Evolutionary conservation across 2,329 filamentous ascomycete genomes (phyloP), one percentile per base, ranked within the genome.

Genomic region (Oidium heveae): DNA sequence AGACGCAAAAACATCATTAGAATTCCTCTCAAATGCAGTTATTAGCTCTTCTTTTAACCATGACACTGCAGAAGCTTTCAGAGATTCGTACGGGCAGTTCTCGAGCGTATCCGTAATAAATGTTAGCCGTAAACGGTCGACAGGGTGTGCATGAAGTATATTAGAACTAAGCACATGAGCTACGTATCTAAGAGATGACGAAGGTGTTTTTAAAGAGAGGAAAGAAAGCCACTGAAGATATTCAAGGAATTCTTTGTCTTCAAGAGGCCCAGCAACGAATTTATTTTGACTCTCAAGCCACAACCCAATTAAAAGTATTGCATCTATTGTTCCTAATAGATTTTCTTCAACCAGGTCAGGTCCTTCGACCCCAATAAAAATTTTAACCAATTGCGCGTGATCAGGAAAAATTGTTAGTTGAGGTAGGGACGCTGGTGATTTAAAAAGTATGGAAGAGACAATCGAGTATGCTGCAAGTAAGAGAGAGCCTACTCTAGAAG

Each of bases 31-130:
- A 39, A 62, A 62, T 1, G 58, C 59, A 18, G 69, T 64, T 9
- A 79, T 69, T 16, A 81, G 67, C 62, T 82, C 79, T 59, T 81
- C 78, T 54, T 76, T 73, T 36, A 81, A 66, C 79, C 79, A 82
- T 4, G 71, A 71, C 4, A 82, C 71, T 0, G 77, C 78, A 44
- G 75, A 77, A 9, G 75, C 78, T 63, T 80, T 79, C 39, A 82
- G 68, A 0, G 73, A 70, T 1, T 76, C 71, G 60, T 78, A 81
- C 59, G 76, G 72, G 68, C 78, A 81, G 63, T 80, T 78, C 64
- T 81, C 77, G 13, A 82, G 66, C 13, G 81, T 70, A 61, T 82
- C 79, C 54, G 78, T 74, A 9, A 83, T 70, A 58, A 82, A 82
- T 32, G 72, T 70, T 16, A 82, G 67, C 5, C 77, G 71, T 61